Conservation (phyloP, 169 alveolate species). For the Cryptosporidium parvum region DNA sequence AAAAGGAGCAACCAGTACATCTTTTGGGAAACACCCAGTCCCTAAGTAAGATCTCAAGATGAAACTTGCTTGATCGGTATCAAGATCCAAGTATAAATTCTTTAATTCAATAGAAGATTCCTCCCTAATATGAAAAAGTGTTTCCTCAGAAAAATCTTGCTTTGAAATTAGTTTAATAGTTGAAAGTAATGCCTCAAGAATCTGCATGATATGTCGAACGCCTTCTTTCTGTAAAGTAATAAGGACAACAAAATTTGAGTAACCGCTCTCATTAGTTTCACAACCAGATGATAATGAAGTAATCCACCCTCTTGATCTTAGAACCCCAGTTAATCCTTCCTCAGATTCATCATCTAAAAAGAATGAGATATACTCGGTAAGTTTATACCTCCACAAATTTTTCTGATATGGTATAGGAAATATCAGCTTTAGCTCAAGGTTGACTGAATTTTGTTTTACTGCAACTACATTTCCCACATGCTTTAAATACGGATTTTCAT, state of each 20-base stretch:
- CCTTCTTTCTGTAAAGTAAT: constrained; percentile 31
- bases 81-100: constrained; percentile 8
- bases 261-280: constrained; percentile 23
- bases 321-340: constrained; percentile 38
- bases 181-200: constrained; percentile 52
- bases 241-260: constrained; percentile 35
- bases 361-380: constrained; percentile 49
- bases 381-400: constrained; percentile 44
- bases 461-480: constrained; percentile 13
- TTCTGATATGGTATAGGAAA: constrained; percentile 66
- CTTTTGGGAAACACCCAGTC: constrained; percentile 52
- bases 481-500: constrained; percentile 27
- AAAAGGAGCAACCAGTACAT: constrained; percentile 34
- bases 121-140: constrained; percentile 2
- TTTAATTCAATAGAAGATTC: constrained; percentile 19
- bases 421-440: neutral
- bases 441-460: neutral
- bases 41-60: constrained; percentile 17
- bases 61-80: constrained; percentile 19
- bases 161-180: constrained; percentile 33
- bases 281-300: constrained; percentile 23
- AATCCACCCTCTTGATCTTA: constrained; percentile 65
- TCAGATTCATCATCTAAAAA: constrained; percentile 56
- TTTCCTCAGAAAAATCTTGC: constrained; percentile 3
- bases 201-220: constrained; percentile 10